Evolutionary conservation across 352 stramenopile species (phyloP).

Genomic region (Phytophthora melonis): DNA sequence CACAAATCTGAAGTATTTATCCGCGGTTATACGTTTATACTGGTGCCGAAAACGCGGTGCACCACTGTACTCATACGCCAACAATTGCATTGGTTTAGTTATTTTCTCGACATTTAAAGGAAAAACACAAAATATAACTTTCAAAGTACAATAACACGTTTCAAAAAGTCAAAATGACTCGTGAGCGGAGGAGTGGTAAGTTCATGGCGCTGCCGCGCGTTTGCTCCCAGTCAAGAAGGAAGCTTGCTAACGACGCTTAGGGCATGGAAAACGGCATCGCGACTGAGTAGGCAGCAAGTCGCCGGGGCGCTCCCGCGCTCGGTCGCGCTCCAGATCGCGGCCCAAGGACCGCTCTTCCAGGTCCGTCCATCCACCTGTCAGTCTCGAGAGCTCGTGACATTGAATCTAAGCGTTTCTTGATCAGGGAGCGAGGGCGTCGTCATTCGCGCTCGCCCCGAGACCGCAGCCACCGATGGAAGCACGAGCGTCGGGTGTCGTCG

Average conservation of each 20-base stretch:
- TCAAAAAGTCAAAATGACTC: neutral
- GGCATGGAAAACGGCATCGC: slow-evolving; percentile 26
- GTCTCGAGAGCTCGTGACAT: neutral
- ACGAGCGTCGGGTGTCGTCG: slow-evolving; percentile 29
- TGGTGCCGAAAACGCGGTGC: too few relatives aligned
- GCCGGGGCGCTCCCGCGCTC: slow-evolving; percentile 18
- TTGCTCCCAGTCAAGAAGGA: neutral
- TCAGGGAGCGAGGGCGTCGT: slow-evolving; percentile 18
- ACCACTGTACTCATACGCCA: too few relatives aligned
- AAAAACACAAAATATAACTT: neutral
- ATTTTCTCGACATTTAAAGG: neutral
- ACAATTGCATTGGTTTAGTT: neutral
- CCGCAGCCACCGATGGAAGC: slow-evolving; percentile 29
- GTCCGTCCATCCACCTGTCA: slow-evolving; percentile 6
- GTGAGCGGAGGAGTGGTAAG: slow-evolving; percentile 32
- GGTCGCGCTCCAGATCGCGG: slow-evolving; percentile 35
- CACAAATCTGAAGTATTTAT: too few relatives aligned
- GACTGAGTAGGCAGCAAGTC: slow-evolving; percentile 38
- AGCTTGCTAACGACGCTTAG: slow-evolving; percentile 34
- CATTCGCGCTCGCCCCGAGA: slow-evolving; percentile 25
- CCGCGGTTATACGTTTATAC: too few relatives aligned
- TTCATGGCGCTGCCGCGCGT: neutral
- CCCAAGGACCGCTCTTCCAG: slow-evolving; percentile 30
- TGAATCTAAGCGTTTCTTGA: neutral
- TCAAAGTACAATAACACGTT: neutral